A percentile compares a stretch with the other conserved stretches of the same genome.
These are phyloP conservation scores for Brassica incana DNA, from an alignment of 345 rosid species.

Conservation along the genomic window DNA sequence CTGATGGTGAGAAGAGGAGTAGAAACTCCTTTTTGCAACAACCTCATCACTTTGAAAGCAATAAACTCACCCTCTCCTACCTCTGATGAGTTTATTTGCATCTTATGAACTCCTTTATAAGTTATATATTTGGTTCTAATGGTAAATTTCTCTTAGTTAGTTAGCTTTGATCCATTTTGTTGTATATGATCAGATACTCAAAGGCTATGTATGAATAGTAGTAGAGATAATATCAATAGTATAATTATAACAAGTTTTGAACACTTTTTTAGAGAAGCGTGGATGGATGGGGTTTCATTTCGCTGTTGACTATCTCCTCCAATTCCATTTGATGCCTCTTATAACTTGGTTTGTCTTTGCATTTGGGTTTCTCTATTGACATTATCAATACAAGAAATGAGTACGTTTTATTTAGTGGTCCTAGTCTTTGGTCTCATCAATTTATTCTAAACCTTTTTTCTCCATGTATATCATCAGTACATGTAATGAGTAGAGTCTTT, in stretches of 20 bases:
- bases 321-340: slow-evolving; percentile 24
- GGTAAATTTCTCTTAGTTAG: neutral
- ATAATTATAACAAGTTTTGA: slow-evolving; percentile 40
- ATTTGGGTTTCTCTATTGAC: slow-evolving; percentile 28
- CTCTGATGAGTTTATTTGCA: neutral
- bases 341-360: slow-evolving; percentile 34
- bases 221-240: slow-evolving; percentile 15
- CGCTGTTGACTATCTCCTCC: slow-evolving; percentile 50
- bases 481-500: slow-evolving; percentile 23
- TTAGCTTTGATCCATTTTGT: neutral
- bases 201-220: neutral
- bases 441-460: slow-evolving; percentile 6
- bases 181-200: slow-evolving; percentile 1
- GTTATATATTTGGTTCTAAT: neutral
- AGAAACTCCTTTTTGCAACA: slow-evolving; percentile 9
- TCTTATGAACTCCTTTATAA: neutral
- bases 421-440: slow-evolving; percentile 42
- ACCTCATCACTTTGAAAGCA: slow-evolving; percentile 16
- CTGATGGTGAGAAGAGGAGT: slow-evolving; percentile 8
- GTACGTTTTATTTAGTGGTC: slow-evolving; percentile 42
- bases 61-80: neutral
- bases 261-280: slow-evolving; percentile 36
- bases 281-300: slow-evolving; percentile 41
- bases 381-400: slow-evolving; percentile 39
- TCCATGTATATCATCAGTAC: slow-evolving; percentile 34